These are phyloP conservation scores for Porphyrellus sp. DNA, from an alignment of 1,284 basidiomycete genomes.

Conservation along the genomic window DNA sequence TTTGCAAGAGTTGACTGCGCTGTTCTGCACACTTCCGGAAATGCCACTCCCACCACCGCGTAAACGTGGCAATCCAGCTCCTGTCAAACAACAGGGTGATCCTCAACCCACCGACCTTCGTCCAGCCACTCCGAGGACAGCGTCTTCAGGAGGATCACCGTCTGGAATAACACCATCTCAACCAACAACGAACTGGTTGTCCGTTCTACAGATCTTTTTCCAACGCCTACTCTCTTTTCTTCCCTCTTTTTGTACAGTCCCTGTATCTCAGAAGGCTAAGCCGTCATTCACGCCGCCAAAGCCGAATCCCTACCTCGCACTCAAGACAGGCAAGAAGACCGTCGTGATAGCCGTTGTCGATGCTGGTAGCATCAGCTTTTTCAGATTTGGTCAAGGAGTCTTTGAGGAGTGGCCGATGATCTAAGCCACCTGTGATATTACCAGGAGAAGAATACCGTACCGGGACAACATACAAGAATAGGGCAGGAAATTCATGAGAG, in stretches of 20 bases:
- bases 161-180: not conserved
- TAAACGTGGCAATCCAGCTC: conserved; percentile 29
- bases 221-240: conserved; percentile 12
- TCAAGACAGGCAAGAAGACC: conserved; percentile 84
- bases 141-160: conserved; percentile 1
- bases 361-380: conserved; percentile 84
- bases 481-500: too few relatives aligned
- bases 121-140: conserved; percentile 11
- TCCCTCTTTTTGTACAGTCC: conserved; percentile 12
- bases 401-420: conserved; percentile 76
- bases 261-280: conserved; percentile 26
- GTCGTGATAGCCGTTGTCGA: conserved; percentile 90
- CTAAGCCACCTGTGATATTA: conserved; percentile 9
- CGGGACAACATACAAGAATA: too few relatives aligned
- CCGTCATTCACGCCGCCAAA: conserved; percentile 38
- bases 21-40: conserved; percentile 63
- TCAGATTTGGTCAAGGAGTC: conserved; percentile 82
- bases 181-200: not conserved
- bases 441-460: not conserved
- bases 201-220: not conserved
- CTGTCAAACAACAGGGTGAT: conserved; percentile 17
- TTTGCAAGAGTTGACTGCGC: conserved; percentile 59
- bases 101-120: conserved; percentile 10
- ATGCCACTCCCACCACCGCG: conserved; percentile 53
- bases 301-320: conserved; percentile 66